Percentiles rank a stretch among this genome's conserved stretches.
Evolutionary conservation across 2,329 filamentous ascomycete genomes (phyloP).

Genomic region (Lasiodiplodia sp.): DNA sequence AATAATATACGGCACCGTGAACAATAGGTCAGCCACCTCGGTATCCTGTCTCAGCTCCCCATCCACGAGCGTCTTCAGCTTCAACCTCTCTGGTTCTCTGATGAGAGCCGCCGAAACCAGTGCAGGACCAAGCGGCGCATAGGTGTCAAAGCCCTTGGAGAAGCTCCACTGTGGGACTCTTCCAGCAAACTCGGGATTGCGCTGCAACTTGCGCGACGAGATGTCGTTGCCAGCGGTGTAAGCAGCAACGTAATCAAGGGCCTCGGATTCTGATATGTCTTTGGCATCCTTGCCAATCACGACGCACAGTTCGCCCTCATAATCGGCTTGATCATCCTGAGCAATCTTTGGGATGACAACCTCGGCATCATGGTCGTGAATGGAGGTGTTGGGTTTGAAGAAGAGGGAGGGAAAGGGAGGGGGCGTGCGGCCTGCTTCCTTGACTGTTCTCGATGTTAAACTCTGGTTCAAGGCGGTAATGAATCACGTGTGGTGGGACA

Average conservation of each 20-base stretch:
- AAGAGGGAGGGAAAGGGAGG: constrained; percentile 70
- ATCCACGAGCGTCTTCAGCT: constrained; percentile 57
- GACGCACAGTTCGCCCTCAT: constrained; percentile 49
- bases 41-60: constrained; percentile 55
- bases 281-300: constrained; percentile 63
- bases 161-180: constrained; percentile 61
- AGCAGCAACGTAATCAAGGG: constrained; percentile 59
- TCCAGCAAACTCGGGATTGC: constrained; percentile 32
- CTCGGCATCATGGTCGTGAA: constrained; percentile 48
- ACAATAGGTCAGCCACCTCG: constrained; percentile 52
- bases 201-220: constrained; percentile 59
- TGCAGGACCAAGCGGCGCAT: constrained; percentile 60
- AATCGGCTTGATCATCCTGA: constrained; percentile 57
- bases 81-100: constrained; percentile 52
- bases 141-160: constrained; percentile 64
- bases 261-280: constrained; percentile 54
- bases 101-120: constrained; percentile 55
- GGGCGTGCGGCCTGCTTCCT: constrained; percentile 57
- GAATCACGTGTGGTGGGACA: background rate
- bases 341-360: constrained; percentile 58
- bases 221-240: constrained; percentile 65
- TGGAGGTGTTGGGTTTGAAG: constrained; percentile 55
- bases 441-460: background rate
- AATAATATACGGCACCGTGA: constrained; percentile 55
- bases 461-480: too few species aligned